Evolutionary conservation across 345 rosid genomes (phyloP).

Genomic region (Pistacia atlantica): DNA sequence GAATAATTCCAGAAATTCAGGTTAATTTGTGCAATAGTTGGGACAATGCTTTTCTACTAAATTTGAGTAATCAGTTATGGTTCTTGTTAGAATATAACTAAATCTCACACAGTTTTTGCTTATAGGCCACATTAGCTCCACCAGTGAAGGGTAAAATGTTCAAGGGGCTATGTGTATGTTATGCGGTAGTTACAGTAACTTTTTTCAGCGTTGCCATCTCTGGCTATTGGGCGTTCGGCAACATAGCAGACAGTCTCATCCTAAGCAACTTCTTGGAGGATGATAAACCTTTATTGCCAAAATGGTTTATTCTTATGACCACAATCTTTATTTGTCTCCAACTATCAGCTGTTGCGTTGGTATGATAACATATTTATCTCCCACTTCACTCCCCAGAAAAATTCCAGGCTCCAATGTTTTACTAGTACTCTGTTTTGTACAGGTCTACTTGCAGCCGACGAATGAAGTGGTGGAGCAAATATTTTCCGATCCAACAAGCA

Average conservation of each 20-base stretch:
- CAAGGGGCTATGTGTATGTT: constrained; percentile 78
- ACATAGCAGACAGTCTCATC: constrained; percentile 52
- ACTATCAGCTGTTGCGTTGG: constrained; percentile 78
- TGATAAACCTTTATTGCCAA: constrained; percentile 54
- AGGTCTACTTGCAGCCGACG: constrained; percentile 92
- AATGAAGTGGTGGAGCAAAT: constrained; percentile 65
- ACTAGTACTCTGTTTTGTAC: constrained; percentile 4
- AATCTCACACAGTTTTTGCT: not conserved
- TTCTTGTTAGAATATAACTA: not conserved
- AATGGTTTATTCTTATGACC: constrained; percentile 66
- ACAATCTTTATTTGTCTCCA: constrained; percentile 70
- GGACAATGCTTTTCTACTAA: not conserved
- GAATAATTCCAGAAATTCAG: constrained; percentile 94
- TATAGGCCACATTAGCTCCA: constrained; percentile 82
- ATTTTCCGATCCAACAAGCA: constrained; percentile 50
- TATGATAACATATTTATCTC: constrained; percentile 25
- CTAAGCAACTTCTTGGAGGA: constrained; percentile 57
- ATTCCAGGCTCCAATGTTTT: not conserved
- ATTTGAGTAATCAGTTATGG: not conserved
- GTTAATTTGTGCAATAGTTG: constrained; percentile 24
- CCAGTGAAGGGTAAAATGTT: constrained; percentile 92
- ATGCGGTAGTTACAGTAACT: constrained; percentile 42
- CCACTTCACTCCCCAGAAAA: not conserved
- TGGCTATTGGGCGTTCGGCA: constrained; percentile 96
- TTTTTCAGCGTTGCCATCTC: constrained; percentile 77